Conservation (phyloP, 805 yeast genomes). For the Sugiyamaella floridensis region DNA sequence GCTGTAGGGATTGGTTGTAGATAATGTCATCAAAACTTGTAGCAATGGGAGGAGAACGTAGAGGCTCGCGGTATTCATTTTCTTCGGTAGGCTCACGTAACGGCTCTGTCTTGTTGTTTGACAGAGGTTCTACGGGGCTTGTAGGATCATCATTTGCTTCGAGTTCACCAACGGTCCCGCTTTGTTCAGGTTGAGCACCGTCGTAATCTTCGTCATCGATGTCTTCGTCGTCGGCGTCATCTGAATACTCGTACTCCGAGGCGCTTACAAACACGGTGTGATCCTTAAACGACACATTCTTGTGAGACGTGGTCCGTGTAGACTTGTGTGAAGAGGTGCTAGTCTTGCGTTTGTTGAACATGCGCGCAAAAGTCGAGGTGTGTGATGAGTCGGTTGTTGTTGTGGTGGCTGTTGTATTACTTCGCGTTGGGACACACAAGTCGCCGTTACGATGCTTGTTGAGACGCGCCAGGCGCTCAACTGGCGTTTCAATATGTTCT, state of each 20-base stretch:
- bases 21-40: background rate
- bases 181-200: background rate
- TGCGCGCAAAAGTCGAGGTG: conserved; percentile 9
- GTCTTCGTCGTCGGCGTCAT: conserved; percentile 19
- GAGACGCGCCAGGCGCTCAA: conserved; percentile 82
- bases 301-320: conserved; percentile 1
- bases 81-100: background rate
- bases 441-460: conserved; percentile 91
- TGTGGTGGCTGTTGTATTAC: background rate
- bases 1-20: background rate
- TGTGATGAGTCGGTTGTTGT: background rate
- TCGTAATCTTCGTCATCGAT: conserved; percentile 12
- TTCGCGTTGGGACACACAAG: conserved; percentile 8
- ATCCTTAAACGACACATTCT: conserved; percentile 17
- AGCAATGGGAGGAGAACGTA: background rate
- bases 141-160: conserved; percentile 3
- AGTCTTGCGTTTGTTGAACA: conserved; percentile 12
- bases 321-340: background rate
- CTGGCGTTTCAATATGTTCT: conserved; percentile 85
- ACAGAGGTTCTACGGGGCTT: background rate
- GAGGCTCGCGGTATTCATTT: background rate
- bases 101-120: background rate
- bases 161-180: background rate
- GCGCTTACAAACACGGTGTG: conserved; percentile 22
- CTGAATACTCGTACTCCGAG: conserved; percentile 23